Percentiles rank a stretch among this genome's conserved stretches.
phyloP scores from a whole-genome alignment of 1,284 basidiomycete genomes.

The Mycosarcoma mackinlayi region DNA sequence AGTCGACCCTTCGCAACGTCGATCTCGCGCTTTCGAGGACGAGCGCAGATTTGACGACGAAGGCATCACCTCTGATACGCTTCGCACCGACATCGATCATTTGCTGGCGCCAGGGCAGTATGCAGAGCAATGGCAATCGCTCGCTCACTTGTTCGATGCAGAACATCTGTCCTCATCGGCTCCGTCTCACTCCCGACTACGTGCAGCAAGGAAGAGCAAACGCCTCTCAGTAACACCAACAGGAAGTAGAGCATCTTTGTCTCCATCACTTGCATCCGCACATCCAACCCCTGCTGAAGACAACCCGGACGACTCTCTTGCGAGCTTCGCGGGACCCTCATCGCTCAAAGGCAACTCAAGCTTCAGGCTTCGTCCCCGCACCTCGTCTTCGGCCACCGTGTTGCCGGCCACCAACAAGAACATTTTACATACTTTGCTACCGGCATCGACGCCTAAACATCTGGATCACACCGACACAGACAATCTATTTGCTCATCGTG shows the following conservation, averaged over 20 bases:
- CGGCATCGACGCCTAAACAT: neutral
- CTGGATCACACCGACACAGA: neutral
- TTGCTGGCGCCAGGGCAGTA: constrained; percentile 44
- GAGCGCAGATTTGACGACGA: constrained; percentile 52
- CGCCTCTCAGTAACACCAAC: constrained; percentile 14
- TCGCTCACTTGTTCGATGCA: constrained; percentile 55
- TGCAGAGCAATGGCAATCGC: constrained; percentile 56
- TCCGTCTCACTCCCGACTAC: constrained; percentile 9
- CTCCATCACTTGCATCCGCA: neutral
- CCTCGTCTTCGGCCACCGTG: constrained; percentile 5
- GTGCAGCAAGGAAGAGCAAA: constrained; percentile 25
- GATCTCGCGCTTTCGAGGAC: constrained; percentile 33
- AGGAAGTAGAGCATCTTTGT: neutral
- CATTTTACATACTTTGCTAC: neutral
- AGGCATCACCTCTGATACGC: constrained; percentile 49
- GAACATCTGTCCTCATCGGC: constrained; percentile 4
- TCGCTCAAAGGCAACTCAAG: constrained; percentile 35
- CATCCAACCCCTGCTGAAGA: neutral
- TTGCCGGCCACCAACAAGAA: neutral
- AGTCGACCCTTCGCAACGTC: constrained; percentile 15
- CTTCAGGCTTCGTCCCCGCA: constrained; percentile 36
- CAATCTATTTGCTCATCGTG: constrained; percentile 10
- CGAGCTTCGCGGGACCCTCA: constrained; percentile 28
- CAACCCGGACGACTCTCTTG: constrained; percentile 34
- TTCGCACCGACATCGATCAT: constrained; percentile 34